Evolutionary conservation across 2,329 filamentous ascomycete genomes (phyloP).

Genomic region (Dryadomyces sulphureus): DNA sequence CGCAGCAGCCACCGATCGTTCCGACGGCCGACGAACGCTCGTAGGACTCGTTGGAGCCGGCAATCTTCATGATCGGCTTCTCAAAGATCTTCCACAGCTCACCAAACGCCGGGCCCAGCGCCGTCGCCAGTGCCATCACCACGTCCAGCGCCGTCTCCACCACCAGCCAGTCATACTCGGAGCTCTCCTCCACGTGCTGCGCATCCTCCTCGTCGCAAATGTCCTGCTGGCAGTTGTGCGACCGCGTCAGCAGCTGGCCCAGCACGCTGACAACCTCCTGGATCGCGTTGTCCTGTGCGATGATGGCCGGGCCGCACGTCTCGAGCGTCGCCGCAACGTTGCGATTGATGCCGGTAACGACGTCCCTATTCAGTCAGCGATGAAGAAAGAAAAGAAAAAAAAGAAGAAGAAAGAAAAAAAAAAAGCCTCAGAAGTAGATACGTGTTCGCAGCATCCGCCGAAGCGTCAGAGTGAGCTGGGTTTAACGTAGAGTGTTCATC

Average conservation of each 20-base stretch:
- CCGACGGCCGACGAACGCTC: slow-evolving; percentile 86
- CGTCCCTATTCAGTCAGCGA: slow-evolving; percentile 40
- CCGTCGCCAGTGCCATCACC: slow-evolving; percentile 67
- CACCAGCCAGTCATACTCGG: slow-evolving; percentile 95
- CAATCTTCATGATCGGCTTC: slow-evolving; percentile 78
- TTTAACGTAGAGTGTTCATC: slow-evolving; percentile 90
- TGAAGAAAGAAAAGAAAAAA: background rate
- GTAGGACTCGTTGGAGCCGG: slow-evolving; percentile 68
- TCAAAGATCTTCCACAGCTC: slow-evolving; percentile 95
- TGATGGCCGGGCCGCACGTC: slow-evolving; percentile 73
- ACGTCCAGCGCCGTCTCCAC: slow-evolving; percentile 91
- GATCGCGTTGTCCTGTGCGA: slow-evolving; percentile 58
- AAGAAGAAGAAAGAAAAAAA: background rate
- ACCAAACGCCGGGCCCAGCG: slow-evolving; percentile 65
- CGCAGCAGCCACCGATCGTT: slow-evolving; percentile 79
- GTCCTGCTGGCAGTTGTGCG: slow-evolving; percentile 87
- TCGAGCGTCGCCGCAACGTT: slow-evolving; percentile 84
- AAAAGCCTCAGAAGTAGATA: slow-evolving; percentile 30
- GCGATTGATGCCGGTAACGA: slow-evolving; percentile 89
- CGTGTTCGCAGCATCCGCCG: slow-evolving; percentile 84
- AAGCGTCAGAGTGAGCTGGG: slow-evolving; percentile 99
- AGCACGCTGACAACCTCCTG: slow-evolving; percentile 65
- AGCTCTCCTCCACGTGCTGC: slow-evolving; percentile 57
- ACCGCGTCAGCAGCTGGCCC: slow-evolving; percentile 68
- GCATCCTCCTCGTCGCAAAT: slow-evolving; percentile 69